Percentiles rank a stretch among this genome's conserved stretches.
Conservation (phyloP, 2,329 filamentous ascomycete genomes). For the Magnaporthales sp. region DNA sequence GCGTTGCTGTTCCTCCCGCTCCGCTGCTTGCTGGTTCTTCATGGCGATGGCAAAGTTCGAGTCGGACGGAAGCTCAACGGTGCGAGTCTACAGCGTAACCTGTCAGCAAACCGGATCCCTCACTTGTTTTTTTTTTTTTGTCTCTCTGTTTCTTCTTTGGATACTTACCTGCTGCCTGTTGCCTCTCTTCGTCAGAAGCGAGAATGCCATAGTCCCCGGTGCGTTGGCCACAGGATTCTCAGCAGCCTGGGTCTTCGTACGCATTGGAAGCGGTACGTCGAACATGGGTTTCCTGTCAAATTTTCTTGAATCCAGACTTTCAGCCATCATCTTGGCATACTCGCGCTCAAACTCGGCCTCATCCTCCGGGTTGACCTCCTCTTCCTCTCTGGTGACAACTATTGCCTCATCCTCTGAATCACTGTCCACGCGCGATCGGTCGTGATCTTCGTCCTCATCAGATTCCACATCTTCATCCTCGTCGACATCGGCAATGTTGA, state of each 20-base stretch:
- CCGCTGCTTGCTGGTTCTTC: conserved; percentile 90
- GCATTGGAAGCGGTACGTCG: conserved; percentile 94
- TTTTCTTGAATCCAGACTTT: conserved; percentile 90
- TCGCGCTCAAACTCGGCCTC: conserved; percentile 98
- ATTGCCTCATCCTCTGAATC: conserved; percentile 82
- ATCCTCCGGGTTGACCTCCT: conserved; percentile 83
- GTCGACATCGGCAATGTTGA: conserved; percentile 52
- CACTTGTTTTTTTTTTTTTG: no score
- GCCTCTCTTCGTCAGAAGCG: conserved; percentile 87
- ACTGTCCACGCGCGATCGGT: conserved; percentile 43
- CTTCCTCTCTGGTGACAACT: conserved; percentile 82
- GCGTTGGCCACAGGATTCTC: not conserved
- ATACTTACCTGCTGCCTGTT: conserved; percentile 78
- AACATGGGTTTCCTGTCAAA: conserved; percentile 93
- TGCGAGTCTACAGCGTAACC: conserved; percentile 58
- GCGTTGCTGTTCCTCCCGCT: conserved; percentile 91
- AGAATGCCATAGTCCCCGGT: conserved; percentile 86
- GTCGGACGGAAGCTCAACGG: conserved; percentile 81
- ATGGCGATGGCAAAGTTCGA: conserved; percentile 94
- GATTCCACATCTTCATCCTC: conserved; percentile 48
- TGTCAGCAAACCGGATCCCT: not conserved
- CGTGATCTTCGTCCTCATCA: conserved; percentile 45
- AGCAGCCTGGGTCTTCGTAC: conserved; percentile 40
- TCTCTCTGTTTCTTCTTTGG: no score
- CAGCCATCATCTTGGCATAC: conserved; percentile 96